Evolutionary conservation across 306 rosid species (phyloP).

Genomic region (Parietaria judaica): DNA sequence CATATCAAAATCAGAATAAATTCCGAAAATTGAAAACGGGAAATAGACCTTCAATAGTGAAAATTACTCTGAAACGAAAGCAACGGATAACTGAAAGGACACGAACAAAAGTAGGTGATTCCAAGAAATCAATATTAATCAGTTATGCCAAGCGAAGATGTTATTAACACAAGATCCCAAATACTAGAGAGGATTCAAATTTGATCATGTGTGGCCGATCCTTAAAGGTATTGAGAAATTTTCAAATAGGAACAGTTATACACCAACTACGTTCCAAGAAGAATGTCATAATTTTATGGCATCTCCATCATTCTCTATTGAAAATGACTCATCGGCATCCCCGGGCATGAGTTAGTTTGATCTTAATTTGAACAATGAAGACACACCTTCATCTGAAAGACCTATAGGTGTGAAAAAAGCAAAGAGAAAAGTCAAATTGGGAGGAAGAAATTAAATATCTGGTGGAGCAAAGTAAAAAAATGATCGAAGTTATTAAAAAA

Average conservation of each 20-base stretch:
- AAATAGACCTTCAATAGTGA: too few relatives aligned
- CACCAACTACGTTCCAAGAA: neutral
- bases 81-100: too few relatives aligned
- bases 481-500: neutral
- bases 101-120: too few relatives aligned
- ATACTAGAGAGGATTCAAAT: slow-evolving; percentile 1
- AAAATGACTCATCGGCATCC: neutral
- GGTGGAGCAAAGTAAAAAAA: neutral
- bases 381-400: neutral
- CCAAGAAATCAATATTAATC: neutral
- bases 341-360: neutral
- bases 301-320: neutral
- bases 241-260: neutral
- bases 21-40: too few relatives aligned
- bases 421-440: neutral
- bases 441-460: neutral
- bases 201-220: slow-evolving; percentile 3
- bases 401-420: neutral
- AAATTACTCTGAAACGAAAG: too few relatives aligned
- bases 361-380: neutral
- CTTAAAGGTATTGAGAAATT: neutral
- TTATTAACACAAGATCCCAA: neutral
- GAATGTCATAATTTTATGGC: neutral
- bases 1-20: too few relatives aligned
- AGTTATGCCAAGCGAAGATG: neutral